phyloP scores from a whole-genome alignment of 129 eudicot species.

The Kitagawia praeruptora region DNA sequence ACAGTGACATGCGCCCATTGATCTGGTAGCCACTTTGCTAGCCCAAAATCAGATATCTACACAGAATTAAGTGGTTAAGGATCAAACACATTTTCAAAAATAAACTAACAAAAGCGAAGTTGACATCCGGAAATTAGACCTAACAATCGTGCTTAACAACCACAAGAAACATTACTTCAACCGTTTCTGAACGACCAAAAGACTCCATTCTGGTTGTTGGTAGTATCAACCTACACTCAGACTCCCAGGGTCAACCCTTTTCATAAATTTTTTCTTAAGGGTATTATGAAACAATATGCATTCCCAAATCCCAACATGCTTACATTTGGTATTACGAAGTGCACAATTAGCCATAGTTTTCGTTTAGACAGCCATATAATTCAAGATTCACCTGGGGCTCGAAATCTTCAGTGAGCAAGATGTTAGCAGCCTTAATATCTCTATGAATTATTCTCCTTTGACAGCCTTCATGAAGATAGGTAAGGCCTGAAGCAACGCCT shows the following conservation, averaged over 20 bases:
- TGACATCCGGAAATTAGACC: not conserved
- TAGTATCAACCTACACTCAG: not conserved
- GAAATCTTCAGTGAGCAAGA: slow-evolving; percentile 78
- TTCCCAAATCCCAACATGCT: not conserved
- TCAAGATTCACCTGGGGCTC: slow-evolving; percentile 55
- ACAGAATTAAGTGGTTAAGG: not conserved
- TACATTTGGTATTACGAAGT: not conserved
- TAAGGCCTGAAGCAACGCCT: slow-evolving; percentile 71
- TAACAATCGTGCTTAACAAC: not conserved
- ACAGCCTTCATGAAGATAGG: slow-evolving; percentile 89
- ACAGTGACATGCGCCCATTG: slow-evolving; percentile 87
- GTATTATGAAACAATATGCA: not conserved
- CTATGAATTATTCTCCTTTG: slow-evolving; percentile 83
- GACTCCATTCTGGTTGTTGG: not conserved
- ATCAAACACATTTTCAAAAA: not conserved
- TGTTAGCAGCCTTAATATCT: slow-evolving; percentile 83
- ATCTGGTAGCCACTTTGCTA: slow-evolving; percentile 98
- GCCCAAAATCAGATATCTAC: slow-evolving; percentile 95
- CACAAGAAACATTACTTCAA: not conserved
- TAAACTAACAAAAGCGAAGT: not conserved
- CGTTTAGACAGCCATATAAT: not conserved
- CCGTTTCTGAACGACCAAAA: not conserved
- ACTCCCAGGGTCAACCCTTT: not conserved
- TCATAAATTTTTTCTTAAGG: not conserved
- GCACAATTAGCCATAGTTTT: not conserved